Evolutionary conservation across 2,329 filamentous ascomycete species (phyloP), one percentile per base, ranked within the genome.

Genomic region (Xenoacremonium recifei): DNA sequence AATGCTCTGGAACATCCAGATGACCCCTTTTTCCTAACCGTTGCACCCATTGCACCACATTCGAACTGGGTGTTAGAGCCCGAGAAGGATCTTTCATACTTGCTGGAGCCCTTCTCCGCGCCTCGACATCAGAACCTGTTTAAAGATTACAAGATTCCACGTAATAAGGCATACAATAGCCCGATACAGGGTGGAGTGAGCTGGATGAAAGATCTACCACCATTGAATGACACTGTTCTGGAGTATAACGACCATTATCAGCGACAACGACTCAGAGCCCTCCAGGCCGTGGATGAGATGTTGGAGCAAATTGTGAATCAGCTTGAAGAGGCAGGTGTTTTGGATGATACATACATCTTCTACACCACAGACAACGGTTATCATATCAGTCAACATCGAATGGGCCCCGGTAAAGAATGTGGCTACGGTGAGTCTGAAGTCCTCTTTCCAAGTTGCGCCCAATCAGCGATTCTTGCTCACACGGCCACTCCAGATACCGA

Each of bases 121-220:
- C n/a, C n/a, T n/a, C n/a, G 81, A n/a, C 82, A 87, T 52, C 67
- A 71, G 19, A 62, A 80, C 51, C 67, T 87, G 0, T 87, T 87
- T 54, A 51, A 69, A 11, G 72, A 77, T 44, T 74, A 69, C 10
- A 74, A 69, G 18, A 75, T 87, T 1, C 84, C 84, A 0, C 66
- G 84, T 15, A 80, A 72, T 1, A 63, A 69, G 0, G 76, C 82
- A 53, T 87, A 87, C 65, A 87, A 88, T 55, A 82, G 82, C 0
- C 50, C 54, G 15, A 40, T 47, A n/a, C 49, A 65, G 1, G 62
- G 61, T 4, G 68, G 69, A 11, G 72, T 64, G 12, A 68, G 62
- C 23, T 76, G 72, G 71, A 56, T 76, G 21, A 53, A 54, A 5
- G 45, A 61, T 11, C 63, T 73, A 11, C 59, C 63, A 2, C 57